These are phyloP conservation scores for Metroxylon sagu DNA, from an alignment of 176 grass and related monocot species.

Conservation along the genomic window DNA sequence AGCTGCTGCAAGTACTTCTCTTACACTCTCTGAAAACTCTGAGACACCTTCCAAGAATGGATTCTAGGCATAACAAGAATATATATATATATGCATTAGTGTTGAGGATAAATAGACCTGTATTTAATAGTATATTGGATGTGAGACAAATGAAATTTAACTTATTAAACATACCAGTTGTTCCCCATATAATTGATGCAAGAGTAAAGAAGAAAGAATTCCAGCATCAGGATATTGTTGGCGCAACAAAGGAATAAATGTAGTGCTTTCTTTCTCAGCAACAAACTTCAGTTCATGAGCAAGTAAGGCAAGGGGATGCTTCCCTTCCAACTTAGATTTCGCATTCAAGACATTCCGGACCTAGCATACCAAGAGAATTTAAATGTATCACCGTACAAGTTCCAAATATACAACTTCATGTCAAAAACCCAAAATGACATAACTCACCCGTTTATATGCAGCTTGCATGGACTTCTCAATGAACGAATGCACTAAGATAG, in stretches of 20 bases:
- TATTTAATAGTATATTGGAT: too few species aligned
- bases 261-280: constrained; percentile 53
- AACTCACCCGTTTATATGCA: constrained; percentile 64
- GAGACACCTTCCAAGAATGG: too few species aligned
- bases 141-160: too few species aligned
- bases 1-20: too few species aligned
- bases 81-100: too few species aligned
- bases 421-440: constrained; percentile 1
- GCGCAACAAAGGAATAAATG: constrained; percentile 52
- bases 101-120: too few species aligned
- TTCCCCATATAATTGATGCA: constrained; percentile 67
- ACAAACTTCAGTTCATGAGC: constrained; percentile 56
- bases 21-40: too few species aligned
- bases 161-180: constrained; percentile 49
- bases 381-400: neutral
- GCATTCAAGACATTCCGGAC: constrained; percentile 33
- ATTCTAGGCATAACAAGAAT: too few species aligned
- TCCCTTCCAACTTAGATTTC: constrained; percentile 33
- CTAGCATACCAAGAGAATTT: constrained; percentile 30
- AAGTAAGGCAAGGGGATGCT: constrained; percentile 54
- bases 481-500: constrained; percentile 45
- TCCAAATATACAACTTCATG: constrained; percentile 7
- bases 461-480: constrained; percentile 63
- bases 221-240: constrained; percentile 64
- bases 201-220: constrained; percentile 40